These are phyloP conservation scores for Eucalyptus camaldulensis DNA, from an alignment of 345 rosid species.

Conservation along the genomic window DNA sequence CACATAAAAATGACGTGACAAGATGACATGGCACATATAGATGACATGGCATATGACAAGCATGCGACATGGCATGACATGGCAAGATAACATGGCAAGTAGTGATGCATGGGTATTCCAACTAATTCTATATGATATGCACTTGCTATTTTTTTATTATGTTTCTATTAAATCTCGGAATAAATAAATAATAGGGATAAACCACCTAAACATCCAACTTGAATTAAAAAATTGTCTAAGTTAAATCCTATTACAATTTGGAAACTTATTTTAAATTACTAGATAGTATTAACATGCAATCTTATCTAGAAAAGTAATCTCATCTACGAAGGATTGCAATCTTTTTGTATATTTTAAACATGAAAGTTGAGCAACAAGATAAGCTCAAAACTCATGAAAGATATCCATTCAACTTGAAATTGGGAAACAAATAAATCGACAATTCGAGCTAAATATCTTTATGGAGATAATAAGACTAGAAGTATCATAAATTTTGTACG, in stretches of 20 bases:
- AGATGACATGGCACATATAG: background rate
- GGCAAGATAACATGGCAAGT: background rate
- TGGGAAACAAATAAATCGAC: background rate
- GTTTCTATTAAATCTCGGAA: background rate
- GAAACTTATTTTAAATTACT: background rate
- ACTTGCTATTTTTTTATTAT: background rate
- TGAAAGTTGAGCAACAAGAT: background rate
- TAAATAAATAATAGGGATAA: background rate
- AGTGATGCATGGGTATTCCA: background rate
- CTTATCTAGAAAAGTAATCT: background rate
- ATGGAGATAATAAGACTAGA: background rate
- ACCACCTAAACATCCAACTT: background rate
- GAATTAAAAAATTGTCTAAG: background rate
- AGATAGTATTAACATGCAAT: background rate
- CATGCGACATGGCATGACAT: background rate
- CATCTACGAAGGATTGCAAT: background rate
- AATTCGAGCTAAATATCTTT: background rate
- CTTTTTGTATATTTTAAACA: background rate
- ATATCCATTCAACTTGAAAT: background rate
- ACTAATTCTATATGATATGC: background rate
- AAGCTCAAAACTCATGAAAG: background rate
- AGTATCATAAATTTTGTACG: too few relatives aligned
- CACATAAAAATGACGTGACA: background rate
- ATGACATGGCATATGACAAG: background rate
- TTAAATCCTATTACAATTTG: background rate